Conservation (phyloP, 78 protist species). For the Dictyostelium intermedium region DNA sequence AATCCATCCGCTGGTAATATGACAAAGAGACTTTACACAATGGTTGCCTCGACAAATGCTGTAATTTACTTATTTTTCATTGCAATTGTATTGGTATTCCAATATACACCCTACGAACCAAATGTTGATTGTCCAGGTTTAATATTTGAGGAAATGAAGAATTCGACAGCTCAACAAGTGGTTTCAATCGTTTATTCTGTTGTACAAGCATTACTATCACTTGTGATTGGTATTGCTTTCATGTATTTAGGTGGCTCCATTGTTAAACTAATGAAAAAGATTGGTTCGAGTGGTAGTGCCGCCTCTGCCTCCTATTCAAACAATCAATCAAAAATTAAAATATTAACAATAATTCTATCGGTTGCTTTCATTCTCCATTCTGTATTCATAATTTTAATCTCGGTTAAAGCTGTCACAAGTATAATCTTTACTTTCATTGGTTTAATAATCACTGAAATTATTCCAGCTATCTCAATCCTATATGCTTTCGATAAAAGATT, state of each 20-base stretch:
- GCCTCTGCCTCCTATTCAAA: not conserved
- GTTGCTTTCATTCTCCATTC: constrained; percentile 52
- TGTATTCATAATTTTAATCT: constrained; percentile 15
- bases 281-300: too few species aligned
- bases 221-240: constrained; percentile 4
- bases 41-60: not conserved
- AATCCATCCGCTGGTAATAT: not conserved
- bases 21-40: not conserved
- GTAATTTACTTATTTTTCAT: constrained; percentile 30
- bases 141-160: not conserved
- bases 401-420: not conserved
- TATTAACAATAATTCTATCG: not conserved
- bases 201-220: constrained; percentile 3
- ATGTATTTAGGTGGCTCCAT: not conserved
- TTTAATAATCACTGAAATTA: constrained; percentile 37
- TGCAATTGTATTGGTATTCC: constrained; percentile 26
- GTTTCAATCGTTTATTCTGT: constrained; percentile 1
- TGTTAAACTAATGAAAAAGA: not conserved
- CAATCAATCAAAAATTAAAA: not conserved
- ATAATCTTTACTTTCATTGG: constrained; percentile 14
- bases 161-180: not conserved
- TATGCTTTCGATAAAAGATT: constrained; percentile 4
- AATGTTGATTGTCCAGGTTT: not conserved
- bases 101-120: not conserved
- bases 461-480: constrained; percentile 13